Conservation (phyloP, 192 early-diverging fungal species). For the Funneliformis mosseae region DNA sequence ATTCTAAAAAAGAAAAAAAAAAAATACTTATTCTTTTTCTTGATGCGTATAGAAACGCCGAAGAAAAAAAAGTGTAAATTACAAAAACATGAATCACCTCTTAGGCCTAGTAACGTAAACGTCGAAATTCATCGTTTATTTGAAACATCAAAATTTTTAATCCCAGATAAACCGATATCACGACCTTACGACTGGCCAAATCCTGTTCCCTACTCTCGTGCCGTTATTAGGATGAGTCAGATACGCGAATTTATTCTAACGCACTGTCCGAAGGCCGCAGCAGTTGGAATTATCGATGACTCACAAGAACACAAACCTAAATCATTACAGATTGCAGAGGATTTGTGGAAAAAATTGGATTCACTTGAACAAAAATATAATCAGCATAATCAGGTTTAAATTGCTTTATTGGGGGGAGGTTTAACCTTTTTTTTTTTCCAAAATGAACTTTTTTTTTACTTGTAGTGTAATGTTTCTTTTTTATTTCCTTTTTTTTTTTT, state of each 20-base stretch:
- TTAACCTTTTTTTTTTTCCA: too few species aligned
- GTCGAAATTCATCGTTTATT: neutral
- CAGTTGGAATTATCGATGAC: neutral
- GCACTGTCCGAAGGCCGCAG: neutral
- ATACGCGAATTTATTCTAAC: slow-evolving; percentile 17
- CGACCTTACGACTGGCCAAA: neutral
- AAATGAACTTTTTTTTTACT: too few species aligned
- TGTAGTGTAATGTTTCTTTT: too few species aligned
- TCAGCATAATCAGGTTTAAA: too few species aligned
- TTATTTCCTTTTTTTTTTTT: too few species aligned
- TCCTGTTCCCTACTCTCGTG: neutral
- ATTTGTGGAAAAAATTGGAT: slow-evolving; percentile 14
- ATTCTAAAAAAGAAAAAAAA: too few species aligned
- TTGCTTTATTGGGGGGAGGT: too few species aligned
- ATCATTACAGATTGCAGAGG: slow-evolving; percentile 4
- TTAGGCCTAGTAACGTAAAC: neutral
- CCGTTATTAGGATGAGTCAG: neutral
- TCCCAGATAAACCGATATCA: neutral
- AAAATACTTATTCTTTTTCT: too few species aligned
- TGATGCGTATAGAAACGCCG: too few species aligned
- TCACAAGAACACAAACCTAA: neutral
- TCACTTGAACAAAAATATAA: too few species aligned
- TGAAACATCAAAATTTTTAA: neutral
- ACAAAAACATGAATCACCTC: neutral
- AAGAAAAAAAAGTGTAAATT: neutral